Evolutionary conservation across 306 rosid genomes (phyloP).

Genomic region (Quercus suber): DNA sequence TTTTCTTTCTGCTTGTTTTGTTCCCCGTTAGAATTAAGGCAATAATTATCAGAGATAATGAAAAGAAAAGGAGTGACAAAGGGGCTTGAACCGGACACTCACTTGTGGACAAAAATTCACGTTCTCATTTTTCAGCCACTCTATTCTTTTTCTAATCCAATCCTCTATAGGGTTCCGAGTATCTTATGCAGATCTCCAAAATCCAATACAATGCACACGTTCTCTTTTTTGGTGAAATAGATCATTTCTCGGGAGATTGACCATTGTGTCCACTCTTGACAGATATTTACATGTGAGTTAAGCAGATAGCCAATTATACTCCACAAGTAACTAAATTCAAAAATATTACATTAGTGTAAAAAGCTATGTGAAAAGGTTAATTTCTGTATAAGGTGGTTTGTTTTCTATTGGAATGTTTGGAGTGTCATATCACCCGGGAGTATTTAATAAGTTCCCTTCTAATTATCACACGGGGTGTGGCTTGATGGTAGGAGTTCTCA

Average conservation of each 20-base stretch:
- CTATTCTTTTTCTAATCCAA: constrained; percentile 1
- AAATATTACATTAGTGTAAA: too few species aligned
- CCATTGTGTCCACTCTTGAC: background rate
- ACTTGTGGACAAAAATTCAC: constrained; percentile 41
- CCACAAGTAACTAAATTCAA: too few species aligned
- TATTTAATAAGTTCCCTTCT: too few species aligned
- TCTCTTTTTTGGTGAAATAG: background rate
- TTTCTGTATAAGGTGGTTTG: too few species aligned
- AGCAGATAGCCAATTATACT: too few species aligned
- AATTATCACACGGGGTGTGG: too few species aligned
- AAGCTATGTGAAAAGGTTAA: too few species aligned
- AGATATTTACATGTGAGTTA: background rate
- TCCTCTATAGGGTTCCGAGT: background rate
- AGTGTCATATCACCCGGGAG: too few species aligned
- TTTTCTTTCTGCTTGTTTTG: constrained; percentile 46
- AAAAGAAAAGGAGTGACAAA: constrained; percentile 41
- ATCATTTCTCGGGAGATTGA: background rate
- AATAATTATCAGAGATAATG: constrained; percentile 25
- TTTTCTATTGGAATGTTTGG: too few species aligned
- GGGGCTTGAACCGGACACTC: constrained; percentile 40
- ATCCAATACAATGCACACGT: background rate
- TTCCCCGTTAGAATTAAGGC: background rate
- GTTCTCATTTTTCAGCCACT: constrained; percentile 6
- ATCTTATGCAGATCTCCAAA: background rate
- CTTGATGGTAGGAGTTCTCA: too few species aligned